Conservation (phyloP, 139 green algal species). For the Nannochloris sp. region DNA sequence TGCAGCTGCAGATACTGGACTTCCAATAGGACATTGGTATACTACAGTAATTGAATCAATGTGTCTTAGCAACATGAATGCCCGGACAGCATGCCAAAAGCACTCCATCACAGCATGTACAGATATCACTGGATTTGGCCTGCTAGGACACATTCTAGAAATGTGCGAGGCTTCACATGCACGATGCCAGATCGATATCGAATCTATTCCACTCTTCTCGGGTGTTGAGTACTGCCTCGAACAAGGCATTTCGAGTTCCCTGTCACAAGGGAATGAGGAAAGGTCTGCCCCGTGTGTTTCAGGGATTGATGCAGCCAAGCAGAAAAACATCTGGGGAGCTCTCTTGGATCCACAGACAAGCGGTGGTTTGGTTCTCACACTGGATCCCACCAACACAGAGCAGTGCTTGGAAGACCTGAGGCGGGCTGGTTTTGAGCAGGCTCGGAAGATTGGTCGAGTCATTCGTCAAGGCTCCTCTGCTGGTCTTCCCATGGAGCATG, state of each 20-base stretch:
- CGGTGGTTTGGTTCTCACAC: slow-evolving; percentile 48
- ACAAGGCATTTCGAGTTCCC: slow-evolving; percentile 41
- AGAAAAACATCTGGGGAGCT: slow-evolving; percentile 30
- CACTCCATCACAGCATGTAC: slow-evolving; percentile 63
- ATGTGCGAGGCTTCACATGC: slow-evolving; percentile 55
- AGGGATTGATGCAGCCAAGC: not conserved
- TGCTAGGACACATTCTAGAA: slow-evolving; percentile 72
- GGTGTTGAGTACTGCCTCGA: slow-evolving; percentile 38
- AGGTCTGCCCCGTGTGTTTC: not conserved
- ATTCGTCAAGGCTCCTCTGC: slow-evolving; percentile 1
- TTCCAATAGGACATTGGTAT: slow-evolving; percentile 43
- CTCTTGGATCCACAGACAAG: slow-evolving; percentile 78
- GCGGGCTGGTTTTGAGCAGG: slow-evolving; percentile 35
- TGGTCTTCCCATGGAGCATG: too few relatives aligned
- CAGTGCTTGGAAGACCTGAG: slow-evolving; percentile 38
- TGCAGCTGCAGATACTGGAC: slow-evolving; percentile 59
- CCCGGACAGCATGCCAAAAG: slow-evolving; percentile 32
- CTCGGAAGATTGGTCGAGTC: slow-evolving; percentile 37
- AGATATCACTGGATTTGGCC: slow-evolving; percentile 88
- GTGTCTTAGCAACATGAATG: slow-evolving; percentile 42
- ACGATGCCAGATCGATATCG: slow-evolving; percentile 24
- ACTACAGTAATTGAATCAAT: slow-evolving; percentile 36
- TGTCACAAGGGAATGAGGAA: slow-evolving; percentile 50
- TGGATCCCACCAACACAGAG: slow-evolving; percentile 34
- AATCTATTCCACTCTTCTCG: slow-evolving; percentile 44